phyloP scores from a whole-genome alignment of 1,139 yeast species.

The Wickerhamiella pararugosa region DNA sequence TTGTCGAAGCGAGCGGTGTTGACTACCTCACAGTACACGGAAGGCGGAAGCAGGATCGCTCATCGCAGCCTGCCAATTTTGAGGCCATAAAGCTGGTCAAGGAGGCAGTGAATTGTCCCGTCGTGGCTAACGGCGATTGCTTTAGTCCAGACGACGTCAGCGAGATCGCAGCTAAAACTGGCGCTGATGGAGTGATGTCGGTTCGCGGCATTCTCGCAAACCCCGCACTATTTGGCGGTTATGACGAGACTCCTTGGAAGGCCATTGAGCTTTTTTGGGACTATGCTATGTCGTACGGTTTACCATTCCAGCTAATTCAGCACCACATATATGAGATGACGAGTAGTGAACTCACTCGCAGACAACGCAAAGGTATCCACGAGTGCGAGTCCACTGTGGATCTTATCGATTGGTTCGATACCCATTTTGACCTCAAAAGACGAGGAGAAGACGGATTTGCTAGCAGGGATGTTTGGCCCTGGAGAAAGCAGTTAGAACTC shows the following conservation, averaged over 20 bases:
- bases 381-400: constrained; percentile 41
- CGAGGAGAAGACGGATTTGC: constrained; percentile 58
- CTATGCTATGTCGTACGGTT: constrained; percentile 60
- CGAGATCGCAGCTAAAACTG: constrained; percentile 47
- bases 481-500: constrained; percentile 16
- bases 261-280: constrained; percentile 77
- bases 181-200: constrained; percentile 89
- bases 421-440: constrained; percentile 47
- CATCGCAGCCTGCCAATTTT: constrained; percentile 66
- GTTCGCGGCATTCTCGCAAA: constrained; percentile 77
- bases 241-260: constrained; percentile 67
- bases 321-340: constrained; percentile 86
- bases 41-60: constrained; percentile 68
- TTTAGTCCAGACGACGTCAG: constrained; percentile 49
- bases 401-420: constrained; percentile 72
- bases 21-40: constrained; percentile 94
- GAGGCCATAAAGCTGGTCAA: constrained; percentile 65
- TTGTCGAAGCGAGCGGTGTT: constrained; percentile 75
- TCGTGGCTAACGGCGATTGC: constrained; percentile 94
- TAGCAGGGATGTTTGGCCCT: constrained; percentile 39
- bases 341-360: constrained; percentile 40
- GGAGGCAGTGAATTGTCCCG: constrained; percentile 45
- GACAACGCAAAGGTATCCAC: constrained; percentile 49
- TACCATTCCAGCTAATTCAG: constrained; percentile 70
- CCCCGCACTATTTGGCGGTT: constrained; percentile 78